Percentiles rank a stretch among this genome's conserved stretches.
Conservation (phyloP, 2,329 filamentous ascomycete species). For the Ceratocystis alfenasii region DNA sequence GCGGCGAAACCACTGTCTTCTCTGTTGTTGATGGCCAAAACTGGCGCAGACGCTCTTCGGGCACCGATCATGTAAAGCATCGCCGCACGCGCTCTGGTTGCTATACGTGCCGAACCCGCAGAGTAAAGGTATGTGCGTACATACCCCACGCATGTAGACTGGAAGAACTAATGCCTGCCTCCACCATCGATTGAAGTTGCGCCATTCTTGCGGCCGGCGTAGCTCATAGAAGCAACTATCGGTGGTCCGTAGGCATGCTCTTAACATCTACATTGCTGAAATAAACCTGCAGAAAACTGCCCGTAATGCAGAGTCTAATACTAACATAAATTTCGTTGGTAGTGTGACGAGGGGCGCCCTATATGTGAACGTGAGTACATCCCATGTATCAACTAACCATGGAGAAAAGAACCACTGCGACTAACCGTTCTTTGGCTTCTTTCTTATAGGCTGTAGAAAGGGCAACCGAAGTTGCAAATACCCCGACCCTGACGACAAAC, state of each 20-base stretch:
- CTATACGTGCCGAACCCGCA: conserved; percentile 75
- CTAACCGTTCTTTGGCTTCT: conserved; percentile 10
- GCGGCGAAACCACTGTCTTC: not conserved
- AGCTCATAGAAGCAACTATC: not conserved
- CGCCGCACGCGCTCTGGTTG: conserved; percentile 87
- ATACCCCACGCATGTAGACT: not conserved
- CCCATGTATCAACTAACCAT: not conserved
- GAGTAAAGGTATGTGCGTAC: conserved; percentile 55
- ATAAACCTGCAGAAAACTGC: not conserved
- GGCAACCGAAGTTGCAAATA: conserved; percentile 85
- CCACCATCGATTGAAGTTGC: not conserved
- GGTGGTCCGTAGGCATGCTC: not conserved
- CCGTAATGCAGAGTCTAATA: conserved; percentile 20
- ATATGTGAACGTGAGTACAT: conserved; percentile 59
- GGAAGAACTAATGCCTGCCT: not conserved
- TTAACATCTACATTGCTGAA: not conserved
- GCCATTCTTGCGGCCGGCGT: not conserved
- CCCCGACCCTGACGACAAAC: conserved; percentile 50
- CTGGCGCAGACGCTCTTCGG: conserved; percentile 34
- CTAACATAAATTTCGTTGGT: conserved; percentile 25
- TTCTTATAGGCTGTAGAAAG: conserved; percentile 64
- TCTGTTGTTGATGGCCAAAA: conserved; percentile 31
- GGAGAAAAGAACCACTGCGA: not conserved
- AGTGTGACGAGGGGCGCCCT: conserved; percentile 87
- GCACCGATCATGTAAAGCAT: conserved; percentile 71